Evolutionary conservation across 345 rosid genomes (phyloP).

Genomic region (Garcia nutans): DNA sequence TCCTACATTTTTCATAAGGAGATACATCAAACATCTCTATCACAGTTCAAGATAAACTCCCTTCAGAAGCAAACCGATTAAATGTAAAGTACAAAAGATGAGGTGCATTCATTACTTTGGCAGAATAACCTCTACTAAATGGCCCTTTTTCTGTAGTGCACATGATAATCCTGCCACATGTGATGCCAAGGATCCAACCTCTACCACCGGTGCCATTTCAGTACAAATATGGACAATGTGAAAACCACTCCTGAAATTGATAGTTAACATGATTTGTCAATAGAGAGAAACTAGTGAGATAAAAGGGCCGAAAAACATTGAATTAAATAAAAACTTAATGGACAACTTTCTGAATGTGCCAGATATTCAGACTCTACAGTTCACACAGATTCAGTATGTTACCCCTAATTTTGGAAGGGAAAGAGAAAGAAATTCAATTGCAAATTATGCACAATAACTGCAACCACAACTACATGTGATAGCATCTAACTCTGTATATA

Average conservation of each 20-base stretch:
- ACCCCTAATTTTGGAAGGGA: not conserved
- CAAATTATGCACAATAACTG: not conserved
- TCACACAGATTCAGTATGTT: not conserved
- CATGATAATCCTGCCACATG: slow-evolving; percentile 59
- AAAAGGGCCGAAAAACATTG: not conserved
- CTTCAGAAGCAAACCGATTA: not conserved
- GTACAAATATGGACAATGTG: slow-evolving; percentile 81
- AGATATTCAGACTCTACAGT: not conserved
- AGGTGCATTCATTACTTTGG: slow-evolving; percentile 56
- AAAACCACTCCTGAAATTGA: slow-evolving; percentile 55
- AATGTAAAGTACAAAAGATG: slow-evolving; percentile 10
- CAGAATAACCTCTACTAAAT: slow-evolving; percentile 76
- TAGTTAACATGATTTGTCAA: not conserved
- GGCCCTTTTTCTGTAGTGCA: slow-evolving; percentile 68
- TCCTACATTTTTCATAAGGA: not conserved
- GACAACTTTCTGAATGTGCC: not conserved
- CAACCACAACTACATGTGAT: not conserved
- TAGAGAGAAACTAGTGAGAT: not conserved
- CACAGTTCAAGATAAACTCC: not conserved
- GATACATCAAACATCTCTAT: not conserved
- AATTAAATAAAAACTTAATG: not conserved
- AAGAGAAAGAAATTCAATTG: not conserved
- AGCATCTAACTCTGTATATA: not conserved
- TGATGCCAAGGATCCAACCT: slow-evolving; percentile 67
- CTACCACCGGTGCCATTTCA: slow-evolving; percentile 77